These are phyloP conservation scores for Russula olivacea DNA, from an alignment of 768 basidiomycete genomes.

Conservation along the genomic window DNA sequence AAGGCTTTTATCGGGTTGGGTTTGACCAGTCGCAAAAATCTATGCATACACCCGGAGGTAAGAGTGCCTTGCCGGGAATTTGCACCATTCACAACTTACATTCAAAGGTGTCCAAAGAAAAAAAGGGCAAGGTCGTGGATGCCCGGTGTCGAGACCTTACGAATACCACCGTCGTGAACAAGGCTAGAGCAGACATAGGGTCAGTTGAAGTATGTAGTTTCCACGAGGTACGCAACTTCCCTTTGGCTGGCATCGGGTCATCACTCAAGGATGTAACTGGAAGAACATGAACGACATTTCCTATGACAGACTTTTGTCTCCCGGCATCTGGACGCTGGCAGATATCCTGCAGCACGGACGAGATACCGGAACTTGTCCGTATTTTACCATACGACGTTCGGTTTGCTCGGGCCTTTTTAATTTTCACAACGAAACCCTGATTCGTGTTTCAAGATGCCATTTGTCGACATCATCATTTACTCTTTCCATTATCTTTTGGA, in stretches of 20 bases:
- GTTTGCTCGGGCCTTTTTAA: constrained; percentile 39
- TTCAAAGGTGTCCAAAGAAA: constrained; percentile 85
- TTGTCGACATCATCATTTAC: constrained; percentile 94
- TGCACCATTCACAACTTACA: background rate
- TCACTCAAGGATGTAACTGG: background rate
- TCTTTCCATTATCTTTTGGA: constrained; percentile 98
- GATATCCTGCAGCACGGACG: constrained; percentile 87
- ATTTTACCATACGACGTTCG: constrained; percentile 95
- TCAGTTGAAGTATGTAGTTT: constrained; percentile 89
- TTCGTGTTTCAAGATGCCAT: constrained; percentile 64
- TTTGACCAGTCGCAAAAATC: constrained; percentile 90
- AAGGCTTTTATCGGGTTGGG: constrained; percentile 82
- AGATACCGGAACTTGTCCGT: constrained; percentile 84
- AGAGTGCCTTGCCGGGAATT: constrained; percentile 22
- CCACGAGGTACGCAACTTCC: constrained; percentile 71
- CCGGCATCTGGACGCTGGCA: constrained; percentile 90
- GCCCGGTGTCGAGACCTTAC: constrained; percentile 95
- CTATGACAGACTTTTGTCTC: constrained; percentile 71
- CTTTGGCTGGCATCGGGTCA: constrained; percentile 7
- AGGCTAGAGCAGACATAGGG: constrained; percentile 78
- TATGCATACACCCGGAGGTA: constrained; percentile 94
- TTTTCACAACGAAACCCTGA: background rate
- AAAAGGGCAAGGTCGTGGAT: constrained; percentile 97
- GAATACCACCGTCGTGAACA: constrained; percentile 74
- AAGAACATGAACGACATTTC: constrained; percentile 83